Conservation (phyloP, 257 asterid species). For the Apocynum venetum region DNA sequence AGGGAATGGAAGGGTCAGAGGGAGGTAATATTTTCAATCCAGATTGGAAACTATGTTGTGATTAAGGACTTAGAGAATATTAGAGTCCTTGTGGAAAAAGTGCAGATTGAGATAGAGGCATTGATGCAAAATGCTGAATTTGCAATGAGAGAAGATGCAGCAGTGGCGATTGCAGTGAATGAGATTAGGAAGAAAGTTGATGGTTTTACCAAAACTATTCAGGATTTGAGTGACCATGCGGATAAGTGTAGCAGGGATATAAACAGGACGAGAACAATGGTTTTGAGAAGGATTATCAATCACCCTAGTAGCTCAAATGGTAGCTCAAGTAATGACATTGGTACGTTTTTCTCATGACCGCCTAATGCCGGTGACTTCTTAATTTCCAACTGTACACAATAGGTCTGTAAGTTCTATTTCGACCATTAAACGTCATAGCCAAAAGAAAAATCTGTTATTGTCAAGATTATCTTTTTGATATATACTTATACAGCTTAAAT, state of each 20-base stretch:
- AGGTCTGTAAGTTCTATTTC: background rate
- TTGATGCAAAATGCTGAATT: conserved; percentile 52
- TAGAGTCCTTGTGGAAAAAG: conserved; percentile 44
- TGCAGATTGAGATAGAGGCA: conserved; percentile 54
- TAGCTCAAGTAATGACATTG: conserved; percentile 19
- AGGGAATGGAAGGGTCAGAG: conserved; percentile 52
- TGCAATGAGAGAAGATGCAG: conserved; percentile 52
- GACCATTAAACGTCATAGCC: background rate
- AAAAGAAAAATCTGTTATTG: background rate
- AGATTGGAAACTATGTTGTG: conserved; percentile 48
- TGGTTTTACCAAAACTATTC: conserved; percentile 50
- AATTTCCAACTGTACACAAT: conserved; percentile 5
- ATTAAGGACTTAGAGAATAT: conserved; percentile 59
- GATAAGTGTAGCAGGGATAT: conserved; percentile 61
- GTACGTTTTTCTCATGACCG: conserved; percentile 47
- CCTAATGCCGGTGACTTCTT: conserved; percentile 5
- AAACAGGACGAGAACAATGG: conserved; percentile 58
- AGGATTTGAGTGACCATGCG: conserved; percentile 47
- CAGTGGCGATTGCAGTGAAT: conserved; percentile 56
- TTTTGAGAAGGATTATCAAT: conserved; percentile 53
- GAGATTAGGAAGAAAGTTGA: conserved; percentile 56
- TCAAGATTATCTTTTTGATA: background rate
- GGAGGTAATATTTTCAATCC: conserved; percentile 51
- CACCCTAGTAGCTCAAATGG: conserved; percentile 39
- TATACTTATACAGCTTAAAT: conserved; percentile 1